phyloP scores from a whole-genome alignment of 176 grass and related monocot genomes.

The Phyllostachys edulis region DNA sequence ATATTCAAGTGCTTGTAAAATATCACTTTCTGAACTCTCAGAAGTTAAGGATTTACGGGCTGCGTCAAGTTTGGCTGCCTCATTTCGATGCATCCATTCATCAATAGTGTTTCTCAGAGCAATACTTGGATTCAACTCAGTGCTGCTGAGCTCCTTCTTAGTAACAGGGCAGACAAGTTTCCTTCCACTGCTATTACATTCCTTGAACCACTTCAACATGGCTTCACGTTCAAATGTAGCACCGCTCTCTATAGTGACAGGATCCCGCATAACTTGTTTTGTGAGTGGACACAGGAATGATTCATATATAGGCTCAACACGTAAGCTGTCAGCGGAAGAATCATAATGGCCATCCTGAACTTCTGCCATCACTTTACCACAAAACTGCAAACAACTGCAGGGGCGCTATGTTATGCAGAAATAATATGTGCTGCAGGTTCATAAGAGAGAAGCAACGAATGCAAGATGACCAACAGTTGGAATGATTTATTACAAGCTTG shows the following conservation, averaged over 20 bases:
- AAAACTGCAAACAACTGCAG: conserved; percentile 40
- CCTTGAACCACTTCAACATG: conserved; percentile 74
- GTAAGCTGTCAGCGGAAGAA: conserved; percentile 54
- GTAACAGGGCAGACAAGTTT: conserved; percentile 75
- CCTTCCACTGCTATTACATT: conserved; percentile 53
- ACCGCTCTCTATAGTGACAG: conserved; percentile 81
- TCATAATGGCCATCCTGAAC: conserved; percentile 49
- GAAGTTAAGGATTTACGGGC: conserved; percentile 53
- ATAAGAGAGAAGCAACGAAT: not conserved
- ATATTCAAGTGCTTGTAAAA: conserved; percentile 67
- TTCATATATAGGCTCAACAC: conserved; percentile 83
- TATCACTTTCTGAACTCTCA: conserved; percentile 66
- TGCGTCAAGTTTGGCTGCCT: conserved; percentile 68
- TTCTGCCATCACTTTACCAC: conserved; percentile 58
- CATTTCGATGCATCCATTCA: conserved; percentile 93
- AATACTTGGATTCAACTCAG: conserved; percentile 81
- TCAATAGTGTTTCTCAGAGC: conserved; percentile 81
- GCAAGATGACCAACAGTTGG: not conserved
- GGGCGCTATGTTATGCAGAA: not conserved
- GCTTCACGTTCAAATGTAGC: conserved; percentile 80
- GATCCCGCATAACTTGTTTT: conserved; percentile 84
- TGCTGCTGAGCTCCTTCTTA: conserved; percentile 63
- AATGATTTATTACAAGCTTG: not conserved
- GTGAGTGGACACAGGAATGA: conserved; percentile 86
- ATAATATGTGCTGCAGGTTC: not conserved